phyloP scores from a whole-genome alignment of 2,329 filamentous ascomycete species.

The Trichoderma pleuroti region DNA sequence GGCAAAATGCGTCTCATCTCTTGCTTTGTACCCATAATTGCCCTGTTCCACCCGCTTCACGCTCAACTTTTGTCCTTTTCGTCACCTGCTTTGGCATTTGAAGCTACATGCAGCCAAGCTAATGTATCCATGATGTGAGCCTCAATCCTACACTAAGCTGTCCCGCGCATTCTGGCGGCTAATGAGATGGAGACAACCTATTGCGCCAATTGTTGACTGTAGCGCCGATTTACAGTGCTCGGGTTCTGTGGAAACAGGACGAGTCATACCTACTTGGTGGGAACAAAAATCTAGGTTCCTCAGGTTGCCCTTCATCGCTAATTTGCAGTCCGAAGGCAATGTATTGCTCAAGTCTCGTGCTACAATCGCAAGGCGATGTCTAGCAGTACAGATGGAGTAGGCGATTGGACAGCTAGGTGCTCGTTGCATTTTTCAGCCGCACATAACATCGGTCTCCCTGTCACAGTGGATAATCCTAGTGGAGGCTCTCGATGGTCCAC shows the following conservation, averaged over 20 bases:
- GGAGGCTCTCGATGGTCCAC: not conserved
- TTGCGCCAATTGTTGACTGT: not conserved
- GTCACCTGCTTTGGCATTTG: no score
- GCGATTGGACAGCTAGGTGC: not conserved
- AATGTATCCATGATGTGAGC: not conserved
- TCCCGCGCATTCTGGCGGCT: not conserved
- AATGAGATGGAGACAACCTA: not conserved
- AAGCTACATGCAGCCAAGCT: not conserved
- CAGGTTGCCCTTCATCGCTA: not conserved
- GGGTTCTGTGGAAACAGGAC: not conserved
- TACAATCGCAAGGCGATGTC: not conserved
- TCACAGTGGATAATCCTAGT: not conserved
- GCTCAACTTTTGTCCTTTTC: no score
- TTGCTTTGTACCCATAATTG: no score
- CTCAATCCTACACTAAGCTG: not conserved
- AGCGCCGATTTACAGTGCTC: not conserved
- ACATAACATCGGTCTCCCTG: no score
- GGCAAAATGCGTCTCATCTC: no score
- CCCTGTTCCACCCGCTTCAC: no score
- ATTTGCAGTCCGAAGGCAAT: not conserved
- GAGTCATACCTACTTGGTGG: not conserved
- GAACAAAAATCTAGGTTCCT: not conserved
- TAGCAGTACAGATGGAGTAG: not conserved
- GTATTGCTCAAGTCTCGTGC: not conserved
- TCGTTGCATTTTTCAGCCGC: not conserved